These are phyloP conservation scores for Murraya koenigii DNA, from an alignment of 345 rosid genomes.

Conservation along the genomic window DNA sequence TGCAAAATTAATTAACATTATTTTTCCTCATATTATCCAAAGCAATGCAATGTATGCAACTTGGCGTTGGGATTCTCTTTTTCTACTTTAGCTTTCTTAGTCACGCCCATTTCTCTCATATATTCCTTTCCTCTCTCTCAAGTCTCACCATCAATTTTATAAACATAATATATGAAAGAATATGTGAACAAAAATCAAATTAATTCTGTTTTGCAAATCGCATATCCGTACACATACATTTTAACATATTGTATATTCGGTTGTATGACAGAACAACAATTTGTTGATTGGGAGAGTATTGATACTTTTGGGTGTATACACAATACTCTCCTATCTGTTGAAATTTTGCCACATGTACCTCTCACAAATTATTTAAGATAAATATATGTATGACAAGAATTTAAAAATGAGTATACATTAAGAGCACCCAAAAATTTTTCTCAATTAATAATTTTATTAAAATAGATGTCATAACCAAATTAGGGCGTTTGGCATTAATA, in stretches of 20 bases:
- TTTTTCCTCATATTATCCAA: slow-evolving; percentile 5
- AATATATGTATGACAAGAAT: too few relatives aligned
- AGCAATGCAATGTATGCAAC: slow-evolving; percentile 9
- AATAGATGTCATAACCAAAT: too few relatives aligned
- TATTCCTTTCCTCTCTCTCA: slow-evolving; percentile 9
- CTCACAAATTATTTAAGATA: too few relatives aligned
- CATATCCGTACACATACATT: neutral
- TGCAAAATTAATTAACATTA: slow-evolving; percentile 8
- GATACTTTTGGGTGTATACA: too few relatives aligned
- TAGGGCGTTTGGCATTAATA: too few relatives aligned
- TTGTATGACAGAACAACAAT: neutral
- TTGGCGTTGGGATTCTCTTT: neutral
- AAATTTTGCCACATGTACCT: too few relatives aligned
- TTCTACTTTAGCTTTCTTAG: neutral
- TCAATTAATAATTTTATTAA: too few relatives aligned
- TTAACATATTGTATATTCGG: neutral
- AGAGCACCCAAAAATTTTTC: too few relatives aligned
- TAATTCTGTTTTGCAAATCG: neutral
- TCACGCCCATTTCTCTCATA: neutral
- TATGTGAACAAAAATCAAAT: neutral
- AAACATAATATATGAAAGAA: neutral
- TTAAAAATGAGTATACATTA: too few relatives aligned
- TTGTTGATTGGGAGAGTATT: too few relatives aligned
- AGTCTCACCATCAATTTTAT: slow-evolving; percentile 9
- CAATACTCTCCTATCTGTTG: too few relatives aligned